Evolutionary conservation across 768 basidiomycete genomes (phyloP).

Genomic region (Termitomyces bulborhizus): DNA sequence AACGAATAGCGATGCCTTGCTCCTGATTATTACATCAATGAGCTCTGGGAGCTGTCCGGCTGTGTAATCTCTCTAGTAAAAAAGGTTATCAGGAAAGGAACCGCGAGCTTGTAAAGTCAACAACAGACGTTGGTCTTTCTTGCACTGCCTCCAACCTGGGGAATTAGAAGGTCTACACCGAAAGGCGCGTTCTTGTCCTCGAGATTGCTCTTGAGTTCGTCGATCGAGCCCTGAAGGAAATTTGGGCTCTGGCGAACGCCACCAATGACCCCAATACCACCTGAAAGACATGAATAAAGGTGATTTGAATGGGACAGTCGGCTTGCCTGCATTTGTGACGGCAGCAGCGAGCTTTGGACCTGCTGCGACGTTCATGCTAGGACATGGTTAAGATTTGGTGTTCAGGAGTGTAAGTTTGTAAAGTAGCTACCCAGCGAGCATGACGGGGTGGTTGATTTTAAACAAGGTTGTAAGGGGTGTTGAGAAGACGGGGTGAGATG

Average conservation of each 20-base stretch:
- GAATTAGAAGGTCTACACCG: slow-evolving; percentile 79
- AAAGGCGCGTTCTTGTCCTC: slow-evolving; percentile 73
- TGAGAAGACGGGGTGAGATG: slow-evolving; percentile 56
- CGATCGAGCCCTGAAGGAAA: slow-evolving; percentile 58
- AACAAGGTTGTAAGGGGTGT: slow-evolving; percentile 76
- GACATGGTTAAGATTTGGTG: background rate
- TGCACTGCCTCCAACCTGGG: slow-evolving; percentile 76
- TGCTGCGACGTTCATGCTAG: slow-evolving; percentile 81
- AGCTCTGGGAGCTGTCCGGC: slow-evolving; percentile 71
- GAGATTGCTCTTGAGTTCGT: slow-evolving; percentile 68
- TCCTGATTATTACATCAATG: slow-evolving; percentile 71
- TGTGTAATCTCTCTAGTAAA: slow-evolving; percentile 53
- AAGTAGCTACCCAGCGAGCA: slow-evolving; percentile 68
- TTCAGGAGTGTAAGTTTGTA: slow-evolving; percentile 7
- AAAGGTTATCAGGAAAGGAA: background rate
- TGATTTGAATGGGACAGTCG: background rate
- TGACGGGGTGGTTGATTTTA: slow-evolving; percentile 75
- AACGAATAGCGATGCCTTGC: slow-evolving; percentile 72
- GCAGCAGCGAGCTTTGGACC: slow-evolving; percentile 81
- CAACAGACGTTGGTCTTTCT: slow-evolving; percentile 66
- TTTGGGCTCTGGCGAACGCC: slow-evolving; percentile 71
- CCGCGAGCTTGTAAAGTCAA: slow-evolving; percentile 2
- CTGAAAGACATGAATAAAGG: slow-evolving; percentile 18
- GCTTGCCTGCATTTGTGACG: slow-evolving; percentile 80
- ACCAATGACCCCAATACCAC: slow-evolving; percentile 85